These are phyloP conservation scores for Haematococcus sp. DNA, from an alignment of 139 green algal species.

Conservation along the genomic window DNA sequence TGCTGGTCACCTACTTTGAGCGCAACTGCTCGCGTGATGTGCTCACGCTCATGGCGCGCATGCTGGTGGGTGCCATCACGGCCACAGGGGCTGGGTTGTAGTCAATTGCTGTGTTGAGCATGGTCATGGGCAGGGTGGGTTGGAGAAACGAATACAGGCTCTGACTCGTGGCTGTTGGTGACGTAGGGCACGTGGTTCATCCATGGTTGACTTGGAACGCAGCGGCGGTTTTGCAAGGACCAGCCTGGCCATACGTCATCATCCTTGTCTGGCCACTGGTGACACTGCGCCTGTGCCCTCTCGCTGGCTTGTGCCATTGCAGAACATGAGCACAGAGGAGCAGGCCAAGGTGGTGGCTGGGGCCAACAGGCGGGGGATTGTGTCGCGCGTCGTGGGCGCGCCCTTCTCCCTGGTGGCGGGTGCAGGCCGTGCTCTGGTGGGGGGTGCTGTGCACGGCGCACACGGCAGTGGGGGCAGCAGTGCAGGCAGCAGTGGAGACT, in stretches of 20 bases:
- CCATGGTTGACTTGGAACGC: no score
- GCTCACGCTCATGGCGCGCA: constrained; percentile 35
- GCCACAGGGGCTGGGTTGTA: background rate
- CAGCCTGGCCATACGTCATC: no score
- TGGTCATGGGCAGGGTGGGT: no score
- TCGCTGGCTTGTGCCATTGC: constrained; percentile 16
- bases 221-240: no score
- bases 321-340: constrained; percentile 53
- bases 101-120: background rate
- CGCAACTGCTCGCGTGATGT: constrained; percentile 17
- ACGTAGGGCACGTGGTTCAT: no score
- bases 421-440: constrained; percentile 24
- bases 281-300: background rate
- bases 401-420: constrained; percentile 35
- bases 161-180: constrained; percentile 40
- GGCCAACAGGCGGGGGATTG: constrained; percentile 16
- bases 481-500: constrained; percentile 14
- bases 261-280: no score
- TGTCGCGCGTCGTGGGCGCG: constrained; percentile 32
- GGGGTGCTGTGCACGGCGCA: background rate
- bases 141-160: no score
- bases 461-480: background rate
- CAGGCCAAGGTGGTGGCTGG: constrained; percentile 24
- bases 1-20: constrained; percentile 71
- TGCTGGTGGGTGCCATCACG: constrained; percentile 25